phyloP scores from a whole-genome alignment of 805 yeast genomes.

The Zygotorulaspora danielsina region DNA sequence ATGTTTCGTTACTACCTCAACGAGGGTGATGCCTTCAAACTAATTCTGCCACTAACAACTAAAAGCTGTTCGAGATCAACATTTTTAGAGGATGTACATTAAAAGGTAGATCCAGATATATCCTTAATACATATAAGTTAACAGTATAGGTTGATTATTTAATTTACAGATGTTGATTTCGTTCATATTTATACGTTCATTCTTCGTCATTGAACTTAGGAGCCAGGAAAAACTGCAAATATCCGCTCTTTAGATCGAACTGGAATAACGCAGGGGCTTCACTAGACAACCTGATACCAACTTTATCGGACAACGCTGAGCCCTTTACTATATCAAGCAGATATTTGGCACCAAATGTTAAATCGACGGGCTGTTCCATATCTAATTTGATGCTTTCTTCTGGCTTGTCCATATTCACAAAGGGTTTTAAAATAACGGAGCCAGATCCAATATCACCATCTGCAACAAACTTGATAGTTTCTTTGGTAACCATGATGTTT shows the following conservation, averaged over 20 bases:
- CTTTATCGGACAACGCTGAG: conserved; percentile 66
- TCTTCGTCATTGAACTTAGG: conserved; percentile 96
- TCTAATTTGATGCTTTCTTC: conserved; percentile 71
- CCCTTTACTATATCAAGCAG: conserved; percentile 90
- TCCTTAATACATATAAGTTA: too few species aligned
- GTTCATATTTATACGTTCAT: conserved; percentile 25
- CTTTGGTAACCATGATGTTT: conserved; percentile 82
- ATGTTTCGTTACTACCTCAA: conserved; percentile 84
- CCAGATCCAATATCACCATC: conserved; percentile 93
- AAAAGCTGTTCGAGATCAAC: conserved; percentile 53
- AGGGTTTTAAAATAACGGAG: conserved; percentile 78
- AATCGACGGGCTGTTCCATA: conserved; percentile 79
- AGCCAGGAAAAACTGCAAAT: conserved; percentile 91
- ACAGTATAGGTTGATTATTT: background rate
- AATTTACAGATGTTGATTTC: conserved; percentile 8
- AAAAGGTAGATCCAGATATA: background rate
- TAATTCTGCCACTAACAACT: conserved; percentile 74
- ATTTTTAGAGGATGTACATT: conserved; percentile 37
- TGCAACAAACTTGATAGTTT: conserved; percentile 80
- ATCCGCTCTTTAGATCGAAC: conserved; percentile 80
- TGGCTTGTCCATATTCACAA: conserved; percentile 73
- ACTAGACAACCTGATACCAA: conserved; percentile 81
- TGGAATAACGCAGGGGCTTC: conserved; percentile 93
- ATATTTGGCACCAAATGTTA: conserved; percentile 89
- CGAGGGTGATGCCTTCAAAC: conserved; percentile 87